phyloP scores from a whole-genome alignment of 148 eudicot species.

The Arbutus unedo region DNA sequence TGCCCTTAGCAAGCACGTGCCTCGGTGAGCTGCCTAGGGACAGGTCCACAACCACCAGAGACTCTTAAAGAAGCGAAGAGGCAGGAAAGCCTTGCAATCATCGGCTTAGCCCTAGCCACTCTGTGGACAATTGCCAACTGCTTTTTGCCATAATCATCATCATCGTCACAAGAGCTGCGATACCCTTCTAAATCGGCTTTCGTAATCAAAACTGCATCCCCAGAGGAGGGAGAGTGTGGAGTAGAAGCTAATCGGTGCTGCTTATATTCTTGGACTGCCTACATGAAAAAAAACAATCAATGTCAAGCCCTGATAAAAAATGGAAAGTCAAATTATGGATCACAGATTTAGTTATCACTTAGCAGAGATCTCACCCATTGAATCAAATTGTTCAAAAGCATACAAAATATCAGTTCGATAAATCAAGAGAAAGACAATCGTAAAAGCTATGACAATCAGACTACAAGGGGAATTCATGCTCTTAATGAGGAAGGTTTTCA shows the following conservation, averaged over 20 bases:
- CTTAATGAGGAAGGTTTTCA: too few relatives aligned
- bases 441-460: too few relatives aligned
- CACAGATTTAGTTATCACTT: not conserved
- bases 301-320: not conserved
- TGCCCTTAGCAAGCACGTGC: slow-evolving; percentile 44
- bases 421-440: too few relatives aligned
- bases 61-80: slow-evolving; percentile 47
- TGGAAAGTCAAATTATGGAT: not conserved
- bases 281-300: slow-evolving; percentile 8
- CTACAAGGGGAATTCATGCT: too few relatives aligned
- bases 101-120: slow-evolving; percentile 29
- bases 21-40: slow-evolving; percentile 41
- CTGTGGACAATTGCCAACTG: slow-evolving; percentile 33
- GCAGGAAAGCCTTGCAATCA: slow-evolving; percentile 53
- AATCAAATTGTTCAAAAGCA: not conserved
- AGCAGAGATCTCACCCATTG: not conserved
- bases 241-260: slow-evolving; percentile 28
- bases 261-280: slow-evolving; percentile 67
- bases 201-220: slow-evolving; percentile 49
- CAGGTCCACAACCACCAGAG: slow-evolving; percentile 36
- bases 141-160: slow-evolving; percentile 20
- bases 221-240: slow-evolving; percentile 29
- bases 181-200: slow-evolving; percentile 61
- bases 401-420: not conserved
- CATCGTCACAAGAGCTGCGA: slow-evolving; percentile 26